Evolutionary conservation across 257 asterid species (phyloP).

Genomic region (Solanum tarapatanum): DNA sequence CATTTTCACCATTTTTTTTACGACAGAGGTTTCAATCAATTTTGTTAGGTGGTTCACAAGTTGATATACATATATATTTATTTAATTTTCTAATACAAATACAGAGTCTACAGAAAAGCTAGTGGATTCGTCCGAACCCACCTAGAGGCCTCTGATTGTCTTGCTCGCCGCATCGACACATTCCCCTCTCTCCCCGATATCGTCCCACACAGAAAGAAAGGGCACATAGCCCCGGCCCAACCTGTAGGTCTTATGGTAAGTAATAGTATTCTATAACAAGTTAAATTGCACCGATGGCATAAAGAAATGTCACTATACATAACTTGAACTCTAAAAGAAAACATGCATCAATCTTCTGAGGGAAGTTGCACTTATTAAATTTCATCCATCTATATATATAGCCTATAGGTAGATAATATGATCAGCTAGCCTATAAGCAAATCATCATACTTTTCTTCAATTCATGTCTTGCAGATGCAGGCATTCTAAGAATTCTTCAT

Average conservation of each 20-base stretch:
- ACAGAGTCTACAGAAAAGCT: too few relatives aligned
- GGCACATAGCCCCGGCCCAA: not conserved
- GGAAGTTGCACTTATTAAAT: not conserved
- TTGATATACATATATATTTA: too few relatives aligned
- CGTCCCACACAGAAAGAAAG: not conserved
- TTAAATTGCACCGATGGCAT: too few relatives aligned
- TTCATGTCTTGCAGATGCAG: not conserved
- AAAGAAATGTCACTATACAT: not conserved
- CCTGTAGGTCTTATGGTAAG: not conserved
- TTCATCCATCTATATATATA: not conserved
- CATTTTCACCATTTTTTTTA: too few relatives aligned
- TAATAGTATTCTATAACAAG: too few relatives aligned
- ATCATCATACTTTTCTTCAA: not conserved
- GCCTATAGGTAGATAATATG: too few relatives aligned
- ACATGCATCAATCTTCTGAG: not conserved
- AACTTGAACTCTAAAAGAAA: not conserved
- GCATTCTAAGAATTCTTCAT: not conserved
- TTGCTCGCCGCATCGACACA: not conserved
- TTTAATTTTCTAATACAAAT: too few relatives aligned
- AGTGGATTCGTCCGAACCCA: too few relatives aligned
- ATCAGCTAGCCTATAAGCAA: not conserved
- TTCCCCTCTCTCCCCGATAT: too few relatives aligned
- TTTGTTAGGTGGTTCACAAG: too few relatives aligned
- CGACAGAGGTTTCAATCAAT: fast-evolving
- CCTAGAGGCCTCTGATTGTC: not conserved